Evolutionary conservation across 768 basidiomycete species (phyloP), one percentile per base, ranked within the genome.

Genomic region (Agrocybe praecox): DNA sequence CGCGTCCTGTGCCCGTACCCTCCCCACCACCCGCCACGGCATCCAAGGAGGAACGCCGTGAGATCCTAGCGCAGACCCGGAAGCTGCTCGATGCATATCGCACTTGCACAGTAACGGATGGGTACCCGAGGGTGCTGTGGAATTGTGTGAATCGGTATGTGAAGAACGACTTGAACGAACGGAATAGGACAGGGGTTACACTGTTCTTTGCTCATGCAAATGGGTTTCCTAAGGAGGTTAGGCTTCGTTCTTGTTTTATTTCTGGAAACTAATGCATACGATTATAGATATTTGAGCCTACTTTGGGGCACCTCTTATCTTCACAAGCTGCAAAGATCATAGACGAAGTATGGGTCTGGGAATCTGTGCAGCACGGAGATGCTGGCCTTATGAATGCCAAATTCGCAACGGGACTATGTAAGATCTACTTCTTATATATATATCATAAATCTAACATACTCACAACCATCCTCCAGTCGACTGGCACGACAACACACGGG

Each of bases 281-380:
- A 2, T 36, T 24, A 40, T 21, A 96, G 92, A 89, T 82, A 9
- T 96, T 90, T 87, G 92, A 96, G 66, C 85, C 90, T 0, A 79
- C 80, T 17, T 58, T 96, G 1, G 68, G 68, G 1, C 61, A 74
- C 33, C 67, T 96, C 7, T 67, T 95, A 2, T 68, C 76, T 24
- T 74, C 72, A 1, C 64, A 74, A 69, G 42, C 70, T n/a, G 72
- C 67, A 1, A 52, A 60, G 12, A 14, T 69, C 55, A 75, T 75
- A 61, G 94, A 69, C 78, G 91, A 75, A 84, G 77, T 95, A 1
- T 96, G 93, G 93, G 66, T 83, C 0, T 88, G 91, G 79, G 95
- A 97, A 61, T 82, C 90, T 6, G 80, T 88, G 3, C 88, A 93
- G 57, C 92, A 96, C 58, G 95, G 93, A 1, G 95, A 96, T 57